Evolutionary conservation across 2,329 filamentous ascomycete genomes (phyloP), one percentile per base, ranked within the genome.

Genomic region (Colletotrichum melonis): DNA sequence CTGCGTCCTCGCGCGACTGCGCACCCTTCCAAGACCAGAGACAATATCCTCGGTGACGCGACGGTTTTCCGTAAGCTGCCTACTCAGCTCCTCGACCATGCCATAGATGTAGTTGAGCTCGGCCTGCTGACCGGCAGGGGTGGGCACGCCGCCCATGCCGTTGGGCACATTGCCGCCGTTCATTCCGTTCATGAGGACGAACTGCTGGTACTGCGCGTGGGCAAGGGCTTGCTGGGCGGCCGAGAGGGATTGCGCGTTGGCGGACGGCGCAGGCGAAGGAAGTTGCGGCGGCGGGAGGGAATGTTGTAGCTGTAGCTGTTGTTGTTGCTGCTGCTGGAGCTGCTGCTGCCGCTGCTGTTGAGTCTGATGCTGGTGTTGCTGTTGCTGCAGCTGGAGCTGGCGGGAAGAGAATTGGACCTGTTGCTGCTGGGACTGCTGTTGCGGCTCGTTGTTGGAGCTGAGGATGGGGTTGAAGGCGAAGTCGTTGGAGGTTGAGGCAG

Each of bases 101-200:
- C 86, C 85, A 79, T 92, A 92, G 78, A 93, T 91, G 81, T 91
- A 90, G 79, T 91, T 92, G 73, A 93, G 87, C 81, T 93, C 91
- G 65, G 90, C 88, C 80, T 92, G 90, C 79, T 93, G 91, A 60
- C 90, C 91, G 22, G 91, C 91, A n/a, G 91, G 91, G 19, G 89
- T 91, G 16, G 91, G 90, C 57, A 87, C 85, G 26, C 71, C 71
- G 60, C 86, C 85, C 70, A 87, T 86, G 73, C 85, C 85, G 38
- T 82, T 82, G 32, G 84, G 81, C 82, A 87, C 83, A 77, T 84
- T 85, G 75, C 80, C 82, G 77, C 86, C 86, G 76, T 87, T 88
- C 78, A 87, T 84, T 74, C 86, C 86, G 79, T 88, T 88, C 86
- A 88, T 88, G 72, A 74, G 65, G 70, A 71, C 69, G 38, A 73